Conservation (phyloP, 129 eudicot genomes). For the Calendula officinalis region DNA sequence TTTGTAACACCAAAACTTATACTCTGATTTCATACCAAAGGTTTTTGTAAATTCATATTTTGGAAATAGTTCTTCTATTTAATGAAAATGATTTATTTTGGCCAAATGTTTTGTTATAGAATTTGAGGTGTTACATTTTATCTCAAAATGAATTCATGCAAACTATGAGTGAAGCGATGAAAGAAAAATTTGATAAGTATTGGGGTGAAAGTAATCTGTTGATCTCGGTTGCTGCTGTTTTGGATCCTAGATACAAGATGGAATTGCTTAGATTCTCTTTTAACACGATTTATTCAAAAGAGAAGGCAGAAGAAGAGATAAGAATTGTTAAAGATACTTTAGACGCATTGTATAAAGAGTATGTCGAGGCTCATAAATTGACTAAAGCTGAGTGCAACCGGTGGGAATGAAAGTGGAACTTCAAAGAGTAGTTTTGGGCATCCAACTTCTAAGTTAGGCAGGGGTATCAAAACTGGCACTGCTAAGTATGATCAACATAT, state of each 20-base stretch:
- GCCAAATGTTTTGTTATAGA: not conserved
- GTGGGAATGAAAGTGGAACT: not conserved
- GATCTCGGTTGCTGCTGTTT: not conserved
- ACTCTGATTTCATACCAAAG: no score
- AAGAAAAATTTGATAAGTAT: not conserved
- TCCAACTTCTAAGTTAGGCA: no score
- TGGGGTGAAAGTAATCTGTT: not conserved
- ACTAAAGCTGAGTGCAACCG: not conserved
- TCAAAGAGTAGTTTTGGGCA: no score
- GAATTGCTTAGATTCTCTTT: no score
- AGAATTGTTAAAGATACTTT: not conserved
- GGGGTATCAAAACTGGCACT: no score
- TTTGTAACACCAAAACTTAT: no score
- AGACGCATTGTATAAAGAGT: not conserved
- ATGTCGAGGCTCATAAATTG: conserved; percentile 4
- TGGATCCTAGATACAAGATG: conserved; percentile 1
- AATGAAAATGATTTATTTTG: no score
- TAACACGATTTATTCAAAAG: not conserved
- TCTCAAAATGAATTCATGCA: not conserved
- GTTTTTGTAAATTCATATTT: no score
- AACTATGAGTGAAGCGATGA: not conserved
- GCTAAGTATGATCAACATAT: no score
- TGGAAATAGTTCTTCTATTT: not conserved
- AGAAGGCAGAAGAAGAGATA: not conserved
- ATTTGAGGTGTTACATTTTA: not conserved